Evolutionary conservation across 805 yeast species (phyloP).

Genomic region (Metschnikowia continentalis): DNA sequence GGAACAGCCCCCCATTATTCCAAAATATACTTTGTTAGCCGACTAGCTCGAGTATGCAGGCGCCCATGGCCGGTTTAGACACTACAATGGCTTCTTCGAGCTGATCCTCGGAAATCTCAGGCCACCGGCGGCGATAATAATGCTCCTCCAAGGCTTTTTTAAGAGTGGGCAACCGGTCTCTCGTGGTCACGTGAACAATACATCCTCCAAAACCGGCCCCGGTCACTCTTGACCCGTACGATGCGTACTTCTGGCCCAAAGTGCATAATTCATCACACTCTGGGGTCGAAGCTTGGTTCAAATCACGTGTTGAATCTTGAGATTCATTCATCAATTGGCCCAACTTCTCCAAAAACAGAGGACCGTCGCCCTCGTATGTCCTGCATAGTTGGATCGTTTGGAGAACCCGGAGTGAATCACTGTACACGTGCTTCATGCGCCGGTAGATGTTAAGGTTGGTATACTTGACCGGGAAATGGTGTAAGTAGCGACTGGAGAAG

Average conservation of each 20-base stretch:
- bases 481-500: constrained; percentile 33
- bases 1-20: background rate
- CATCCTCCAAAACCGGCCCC: constrained; percentile 83
- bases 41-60: constrained; percentile 23
- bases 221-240: constrained; percentile 66
- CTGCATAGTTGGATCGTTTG: constrained; percentile 42
- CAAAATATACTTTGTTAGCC: too few species aligned
- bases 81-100: constrained; percentile 50
- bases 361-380: constrained; percentile 21
- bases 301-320: constrained; percentile 47
- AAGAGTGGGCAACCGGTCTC: constrained; percentile 35
- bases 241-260: constrained; percentile 53
- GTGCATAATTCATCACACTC: constrained; percentile 51
- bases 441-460: constrained; percentile 51
- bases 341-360: constrained; percentile 37
- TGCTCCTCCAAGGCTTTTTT: constrained; percentile 43
- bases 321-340: constrained; percentile 59
- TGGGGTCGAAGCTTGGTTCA: constrained; percentile 49
- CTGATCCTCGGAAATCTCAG: constrained; percentile 42
- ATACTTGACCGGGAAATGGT: constrained; percentile 54
- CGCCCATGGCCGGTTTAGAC: constrained; percentile 55
- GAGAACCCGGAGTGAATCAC: constrained; percentile 58
- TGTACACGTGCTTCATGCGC: constrained; percentile 59
- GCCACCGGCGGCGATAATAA: constrained; percentile 48
- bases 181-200: constrained; percentile 57